Base-by-base conservation (phyloP, 2,329 filamentous ascomycete species). In the Lithohypha guttulata region DNA sequence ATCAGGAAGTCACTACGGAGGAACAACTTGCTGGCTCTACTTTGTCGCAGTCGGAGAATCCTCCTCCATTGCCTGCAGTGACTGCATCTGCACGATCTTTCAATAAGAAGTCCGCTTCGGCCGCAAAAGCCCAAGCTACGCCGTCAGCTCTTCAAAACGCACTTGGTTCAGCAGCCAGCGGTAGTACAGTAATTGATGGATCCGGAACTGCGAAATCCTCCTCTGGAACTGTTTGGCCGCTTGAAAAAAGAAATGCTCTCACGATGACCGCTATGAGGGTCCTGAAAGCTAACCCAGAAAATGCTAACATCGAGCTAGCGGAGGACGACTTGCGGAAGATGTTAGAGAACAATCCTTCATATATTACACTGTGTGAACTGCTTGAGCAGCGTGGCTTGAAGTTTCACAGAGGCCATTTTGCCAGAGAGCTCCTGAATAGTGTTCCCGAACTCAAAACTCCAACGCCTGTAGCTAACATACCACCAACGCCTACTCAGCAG, bases 321-420 rank as follows among this genome's bases (percentile, higher is more conserved):
- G 41, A 59, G 6, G 53, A 61, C 7, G 55, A 64, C 14, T 57
- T 77, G 7, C 52, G 65, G 15, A 53, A 51, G 2, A 60, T 75
- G 25, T 58, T 77, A 6, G 59, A 73, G 34, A 51, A 56, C 6
- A 74, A 75, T 46, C 71, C 71, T 2, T 70, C 64, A 2, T 77
- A 76, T 45, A 64, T 67, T 42, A 62, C 70, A 35, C 54, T 77
- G 2, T 77, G 73, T 48, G 63, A 70, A 43, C 58, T 61, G 31
- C 53, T 77, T 4, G 73, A 77, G 44, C 51, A 48, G 1, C 61
- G 61, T 47, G 68, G 66, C 0, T 56, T 73, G 11, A 59, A 53
- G 21, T 58, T 77, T 22, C 67, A 75, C 45, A 60, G 71, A 39
- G 64, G 68, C 4, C 55, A 60, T 1, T 70, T 77, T 47, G 73